Evolutionary conservation across 2,329 filamentous ascomycete genomes (phyloP).

Genomic region (Cryoendolithus antarcticus): DNA sequence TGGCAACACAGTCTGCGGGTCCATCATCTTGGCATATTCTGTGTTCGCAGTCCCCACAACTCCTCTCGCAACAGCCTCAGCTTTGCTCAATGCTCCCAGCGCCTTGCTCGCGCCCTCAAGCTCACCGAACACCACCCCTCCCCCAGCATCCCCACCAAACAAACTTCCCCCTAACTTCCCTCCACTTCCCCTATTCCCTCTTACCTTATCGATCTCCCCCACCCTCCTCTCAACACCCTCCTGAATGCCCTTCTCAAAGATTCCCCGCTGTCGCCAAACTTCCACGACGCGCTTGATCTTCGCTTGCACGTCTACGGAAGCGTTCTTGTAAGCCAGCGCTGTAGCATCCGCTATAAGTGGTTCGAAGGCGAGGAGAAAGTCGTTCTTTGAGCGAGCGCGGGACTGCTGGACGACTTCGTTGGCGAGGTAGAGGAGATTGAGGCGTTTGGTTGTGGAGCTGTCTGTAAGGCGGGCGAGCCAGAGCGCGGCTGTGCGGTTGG

Average conservation of each 20-base stretch:
- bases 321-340: slow-evolving; percentile 75
- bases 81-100: slow-evolving; percentile 63
- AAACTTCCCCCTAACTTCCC: slow-evolving; percentile 51
- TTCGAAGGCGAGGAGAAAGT: slow-evolving; percentile 85
- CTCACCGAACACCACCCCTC: slow-evolving; percentile 56
- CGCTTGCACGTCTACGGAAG: slow-evolving; percentile 70
- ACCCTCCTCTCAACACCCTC: slow-evolving; percentile 67
- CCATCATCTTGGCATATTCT: slow-evolving; percentile 75
- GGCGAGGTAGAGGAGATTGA: slow-evolving; percentile 87
- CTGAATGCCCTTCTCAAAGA: slow-evolving; percentile 74
- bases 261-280: slow-evolving; percentile 77
- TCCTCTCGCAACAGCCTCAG: slow-evolving; percentile 54
- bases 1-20: slow-evolving; percentile 54
- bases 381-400: slow-evolving; percentile 79
- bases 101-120: slow-evolving; percentile 61
- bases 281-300: slow-evolving; percentile 84
- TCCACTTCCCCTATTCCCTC: slow-evolving; percentile 11
- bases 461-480: slow-evolving; percentile 88
- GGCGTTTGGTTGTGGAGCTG: slow-evolving; percentile 69
- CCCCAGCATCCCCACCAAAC: slow-evolving; percentile 42
- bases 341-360: slow-evolving; percentile 88
- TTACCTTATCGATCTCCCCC: slow-evolving; percentile 48
- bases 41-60: slow-evolving; percentile 58
- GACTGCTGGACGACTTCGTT: slow-evolving; percentile 98
- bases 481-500: slow-evolving; percentile 78